phyloP scores from a whole-genome alignment of 345 rosid species.

The Salix viminalis region DNA sequence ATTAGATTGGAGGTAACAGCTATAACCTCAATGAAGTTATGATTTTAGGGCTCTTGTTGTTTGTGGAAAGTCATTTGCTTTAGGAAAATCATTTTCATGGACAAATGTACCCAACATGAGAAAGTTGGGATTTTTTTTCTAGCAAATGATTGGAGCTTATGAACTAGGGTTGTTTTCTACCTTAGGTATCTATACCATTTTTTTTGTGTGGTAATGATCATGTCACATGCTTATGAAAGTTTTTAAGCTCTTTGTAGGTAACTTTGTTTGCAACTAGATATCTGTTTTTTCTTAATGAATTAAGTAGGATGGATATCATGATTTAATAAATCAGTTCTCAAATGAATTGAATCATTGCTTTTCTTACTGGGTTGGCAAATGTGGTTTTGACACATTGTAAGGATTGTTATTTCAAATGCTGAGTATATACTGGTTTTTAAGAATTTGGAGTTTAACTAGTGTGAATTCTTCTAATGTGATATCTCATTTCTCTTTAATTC shows the following conservation, averaged over 20 bases:
- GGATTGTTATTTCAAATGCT: too few relatives aligned
- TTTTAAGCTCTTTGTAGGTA: neutral
- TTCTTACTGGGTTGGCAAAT: too few relatives aligned
- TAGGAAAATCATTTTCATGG: too few relatives aligned
- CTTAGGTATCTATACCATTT: too few relatives aligned
- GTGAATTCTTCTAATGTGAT: neutral
- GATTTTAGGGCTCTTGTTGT: neutral
- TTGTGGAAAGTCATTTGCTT: too few relatives aligned
- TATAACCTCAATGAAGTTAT: neutral
- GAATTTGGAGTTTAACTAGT: too few relatives aligned
- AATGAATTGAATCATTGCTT: neutral
- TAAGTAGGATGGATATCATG: neutral
- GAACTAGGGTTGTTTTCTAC: too few relatives aligned
- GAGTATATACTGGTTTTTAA: too few relatives aligned
- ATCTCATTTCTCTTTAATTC: neutral
- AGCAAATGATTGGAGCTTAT: too few relatives aligned
- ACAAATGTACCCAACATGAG: too few relatives aligned
- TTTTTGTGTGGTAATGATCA: neutral
- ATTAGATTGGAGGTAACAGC: conserved; percentile 71
- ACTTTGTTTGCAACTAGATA: neutral
- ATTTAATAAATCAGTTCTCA: neutral
- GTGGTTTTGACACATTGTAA: too few relatives aligned
- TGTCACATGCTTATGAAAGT: neutral
- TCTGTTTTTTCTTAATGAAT: neutral
- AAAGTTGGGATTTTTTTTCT: too few relatives aligned